Evolutionary conservation across 2,329 filamentous ascomycete genomes (phyloP).

Genomic region (Colletotrichum spinosum): DNA sequence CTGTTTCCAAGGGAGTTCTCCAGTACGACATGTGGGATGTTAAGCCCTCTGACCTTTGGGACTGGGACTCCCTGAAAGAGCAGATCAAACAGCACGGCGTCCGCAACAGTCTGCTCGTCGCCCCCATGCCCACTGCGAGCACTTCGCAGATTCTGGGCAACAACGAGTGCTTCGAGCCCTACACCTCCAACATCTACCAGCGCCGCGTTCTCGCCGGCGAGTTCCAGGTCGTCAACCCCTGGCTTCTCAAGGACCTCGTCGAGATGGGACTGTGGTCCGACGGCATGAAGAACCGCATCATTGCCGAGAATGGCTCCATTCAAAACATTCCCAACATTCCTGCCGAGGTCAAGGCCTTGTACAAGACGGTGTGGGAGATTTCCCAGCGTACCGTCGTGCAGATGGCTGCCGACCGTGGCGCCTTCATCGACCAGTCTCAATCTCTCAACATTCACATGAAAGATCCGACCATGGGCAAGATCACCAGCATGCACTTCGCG

Average conservation of each 20-base stretch:
- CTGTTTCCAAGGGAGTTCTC: slow-evolving; percentile 93
- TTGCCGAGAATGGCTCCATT: slow-evolving; percentile 93
- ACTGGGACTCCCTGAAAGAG: slow-evolving; percentile 90
- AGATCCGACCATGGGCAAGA: slow-evolving; percentile 99
- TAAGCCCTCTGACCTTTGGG: slow-evolving; percentile 94
- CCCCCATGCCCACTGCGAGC: slow-evolving; percentile 97
- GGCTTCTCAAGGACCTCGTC: slow-evolving; percentile 97
- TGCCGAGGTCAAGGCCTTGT: slow-evolving; percentile 92
- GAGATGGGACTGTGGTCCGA: slow-evolving; percentile 99
- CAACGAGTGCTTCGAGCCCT: slow-evolving; percentile 99
- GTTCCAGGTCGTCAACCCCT: slow-evolving; percentile 99
- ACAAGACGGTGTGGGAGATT: slow-evolving; percentile 99
- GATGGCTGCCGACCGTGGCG: slow-evolving; percentile 98
- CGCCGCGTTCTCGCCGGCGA: slow-evolving; percentile 97
- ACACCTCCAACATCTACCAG: slow-evolving; percentile 99
- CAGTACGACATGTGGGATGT: slow-evolving; percentile 99
- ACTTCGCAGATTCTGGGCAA: slow-evolving; percentile 98
- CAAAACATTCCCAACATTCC: slow-evolving; percentile 98
- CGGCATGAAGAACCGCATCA: slow-evolving; percentile 99
- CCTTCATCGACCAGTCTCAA: slow-evolving; percentile 98
- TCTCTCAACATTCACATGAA: slow-evolving; percentile 99
- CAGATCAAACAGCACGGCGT: slow-evolving; percentile 94
- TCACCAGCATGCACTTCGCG: slow-evolving; percentile 99
- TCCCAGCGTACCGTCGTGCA: slow-evolving; percentile 95
- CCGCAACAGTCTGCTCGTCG: slow-evolving; percentile 94